Evolutionary conservation across 495 filamentous ascomycete species (phyloP).

Genomic region (Xylaria grammica): DNA sequence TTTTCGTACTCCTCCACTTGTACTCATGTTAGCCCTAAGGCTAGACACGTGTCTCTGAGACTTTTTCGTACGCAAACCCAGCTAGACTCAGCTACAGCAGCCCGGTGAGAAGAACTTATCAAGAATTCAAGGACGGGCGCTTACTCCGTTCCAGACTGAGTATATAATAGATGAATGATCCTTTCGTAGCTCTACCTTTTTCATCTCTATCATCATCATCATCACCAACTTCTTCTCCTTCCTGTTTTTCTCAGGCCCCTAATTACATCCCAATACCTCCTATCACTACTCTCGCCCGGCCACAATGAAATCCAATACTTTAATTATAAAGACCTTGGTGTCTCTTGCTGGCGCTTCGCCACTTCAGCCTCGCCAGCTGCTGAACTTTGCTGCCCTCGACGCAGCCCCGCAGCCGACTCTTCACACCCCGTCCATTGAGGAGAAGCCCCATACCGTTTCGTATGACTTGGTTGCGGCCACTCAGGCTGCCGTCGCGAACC

Average conservation of each 20-base stretch:
- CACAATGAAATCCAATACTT: conserved; percentile 24
- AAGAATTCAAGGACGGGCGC: background rate
- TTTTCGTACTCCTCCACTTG: background rate
- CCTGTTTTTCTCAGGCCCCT: background rate
- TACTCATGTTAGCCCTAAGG: background rate
- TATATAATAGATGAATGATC: conserved; percentile 7
- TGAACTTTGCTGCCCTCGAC: conserved; percentile 28
- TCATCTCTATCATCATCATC: background rate
- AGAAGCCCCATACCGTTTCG: conserved; percentile 25
- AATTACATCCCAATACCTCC: background rate
- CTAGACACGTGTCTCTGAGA: conserved; percentile 15
- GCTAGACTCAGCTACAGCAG: background rate
- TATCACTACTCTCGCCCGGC: background rate
- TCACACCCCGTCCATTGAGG: conserved; percentile 24
- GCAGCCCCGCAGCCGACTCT: conserved; percentile 24
- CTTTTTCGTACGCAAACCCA: background rate
- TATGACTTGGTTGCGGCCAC: conserved; percentile 29
- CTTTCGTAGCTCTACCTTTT: background rate
- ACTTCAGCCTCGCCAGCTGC: conserved; percentile 28
- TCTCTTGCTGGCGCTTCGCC: conserved; percentile 23
- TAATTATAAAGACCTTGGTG: conserved; percentile 18
- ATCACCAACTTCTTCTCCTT: background rate
- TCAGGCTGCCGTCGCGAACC: conserved; percentile 26
- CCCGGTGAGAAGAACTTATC: background rate
- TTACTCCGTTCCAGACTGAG: background rate